These are phyloP conservation scores for Pyricularia pennisetigena DNA, from an alignment of 2,329 filamentous ascomycete genomes.

Conservation along the genomic window DNA sequence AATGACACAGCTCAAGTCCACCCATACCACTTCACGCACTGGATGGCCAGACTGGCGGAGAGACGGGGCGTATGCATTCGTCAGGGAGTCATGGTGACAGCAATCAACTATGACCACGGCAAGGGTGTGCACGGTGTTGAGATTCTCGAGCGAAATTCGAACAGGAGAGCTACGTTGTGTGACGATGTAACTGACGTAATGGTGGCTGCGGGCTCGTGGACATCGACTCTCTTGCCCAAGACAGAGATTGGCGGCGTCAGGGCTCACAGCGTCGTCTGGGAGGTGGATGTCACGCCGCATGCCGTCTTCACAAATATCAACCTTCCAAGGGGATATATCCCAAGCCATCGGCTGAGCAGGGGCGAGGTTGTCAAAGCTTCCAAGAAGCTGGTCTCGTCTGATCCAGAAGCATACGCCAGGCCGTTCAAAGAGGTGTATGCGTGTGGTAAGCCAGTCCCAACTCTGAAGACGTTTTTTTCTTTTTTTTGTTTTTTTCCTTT, in stretches of 20 bases:
- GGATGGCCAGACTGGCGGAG: constrained; percentile 67
- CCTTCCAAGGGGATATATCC: constrained; percentile 55
- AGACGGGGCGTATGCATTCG: constrained; percentile 60
- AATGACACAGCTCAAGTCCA: constrained; percentile 88
- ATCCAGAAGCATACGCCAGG: constrained; percentile 89
- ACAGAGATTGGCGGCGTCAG: constrained; percentile 48
- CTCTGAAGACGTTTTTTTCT: neutral
- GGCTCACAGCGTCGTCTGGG: constrained; percentile 57
- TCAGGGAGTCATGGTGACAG: constrained; percentile 56
- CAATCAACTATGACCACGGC: constrained; percentile 33
- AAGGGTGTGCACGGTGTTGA: constrained; percentile 46
- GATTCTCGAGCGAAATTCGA: constrained; percentile 39
- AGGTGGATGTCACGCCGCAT: constrained; percentile 58
- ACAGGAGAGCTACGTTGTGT: constrained; percentile 23
- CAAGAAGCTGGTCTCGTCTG: constrained; percentile 50
- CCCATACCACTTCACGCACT: constrained; percentile 79
- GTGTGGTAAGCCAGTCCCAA: constrained; percentile 48
- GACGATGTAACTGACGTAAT: constrained; percentile 41
- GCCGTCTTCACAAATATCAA: constrained; percentile 81
- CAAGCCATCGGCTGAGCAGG: constrained; percentile 33
- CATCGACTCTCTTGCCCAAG: constrained; percentile 44
- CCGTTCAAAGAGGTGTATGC: constrained; percentile 87
- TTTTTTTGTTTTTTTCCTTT: too few relatives aligned
- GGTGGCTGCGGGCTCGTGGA: constrained; percentile 53
- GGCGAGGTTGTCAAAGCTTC: constrained; percentile 41